Base-by-base conservation (phyloP, 2,329 filamentous ascomycete genomes). In the Cordyceps cicadae region DNA sequence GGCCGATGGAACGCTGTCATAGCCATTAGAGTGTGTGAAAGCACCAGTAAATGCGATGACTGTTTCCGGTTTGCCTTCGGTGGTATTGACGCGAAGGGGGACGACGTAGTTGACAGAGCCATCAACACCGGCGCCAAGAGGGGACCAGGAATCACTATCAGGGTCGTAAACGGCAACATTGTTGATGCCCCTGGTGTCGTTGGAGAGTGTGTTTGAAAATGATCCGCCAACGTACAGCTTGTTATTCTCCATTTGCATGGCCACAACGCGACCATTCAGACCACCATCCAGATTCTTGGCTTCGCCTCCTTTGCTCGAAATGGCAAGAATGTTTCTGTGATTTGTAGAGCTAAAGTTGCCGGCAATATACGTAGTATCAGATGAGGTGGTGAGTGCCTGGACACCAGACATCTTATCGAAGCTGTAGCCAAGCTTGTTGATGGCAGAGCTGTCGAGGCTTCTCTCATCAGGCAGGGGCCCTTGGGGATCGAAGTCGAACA, bases 121-220 rank as follows among this genome's bases (percentile, higher is more conserved):
- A 69, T 96, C 85, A 37, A 99, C 87, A 62, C 94, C 94, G 39
- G 87, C 88, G 48, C 94, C 94, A 7, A 99, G 80, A 1, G 93
- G 74, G 53, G 76, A 79, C 94, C 93, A 99, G 32, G 80, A 73
- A 64, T 90, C 84, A 62, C 81, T 81, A 17, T 80, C 74, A 4
- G 81, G 84, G 63, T 92, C 86, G 71, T 91, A 97, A 9, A 87
- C 78, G 6, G 90, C 94, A 48, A 96, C 79, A 64, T 92, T 87
- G 64, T 83, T 85, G 34, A 99, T 76, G 7, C 85, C 87, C n/a
- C 80, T 70, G 14, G 79, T 81, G 2, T 80, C 80, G 51, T 81
- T 81, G 59, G 84, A 80, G 26, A 79, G 79, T 0, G 90, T 92
- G 68, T 88, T 86, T 57, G 86, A 89, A 73, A 99, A 99, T 59